A percentile compares a stretch with the other conserved stretches of the same genome.
phyloP scores from a whole-genome alignment of 2,329 filamentous ascomycete species.

The Epichloe sylvatica region DNA sequence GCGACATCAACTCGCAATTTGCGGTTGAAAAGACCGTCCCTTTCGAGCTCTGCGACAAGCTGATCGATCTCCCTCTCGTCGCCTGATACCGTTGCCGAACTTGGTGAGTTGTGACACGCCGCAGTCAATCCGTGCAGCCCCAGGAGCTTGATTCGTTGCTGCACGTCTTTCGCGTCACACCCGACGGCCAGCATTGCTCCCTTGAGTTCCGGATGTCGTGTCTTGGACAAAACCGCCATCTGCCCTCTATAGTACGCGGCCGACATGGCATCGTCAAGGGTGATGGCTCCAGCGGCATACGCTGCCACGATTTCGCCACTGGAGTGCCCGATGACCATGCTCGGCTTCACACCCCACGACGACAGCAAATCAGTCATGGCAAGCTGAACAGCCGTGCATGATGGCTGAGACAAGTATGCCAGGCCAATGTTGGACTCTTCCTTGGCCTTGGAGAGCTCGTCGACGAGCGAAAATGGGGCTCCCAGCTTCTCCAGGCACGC shows the following conservation, averaged over 20 bases:
- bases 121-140: conserved; percentile 13
- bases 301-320: conserved; percentile 35
- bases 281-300: conserved; percentile 29
- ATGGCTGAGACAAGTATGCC: conserved; percentile 29
- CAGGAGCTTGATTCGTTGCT: conserved; percentile 20
- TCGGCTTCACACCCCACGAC: conserved; percentile 27
- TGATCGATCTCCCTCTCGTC: conserved; percentile 29
- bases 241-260: conserved; percentile 36
- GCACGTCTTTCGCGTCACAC: conserved; percentile 27
- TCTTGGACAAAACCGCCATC: not conserved
- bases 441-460: conserved; percentile 23
- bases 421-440: conserved; percentile 20
- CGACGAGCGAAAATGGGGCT: conserved; percentile 22
- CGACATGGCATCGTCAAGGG: conserved; percentile 29
- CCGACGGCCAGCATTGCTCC: conserved; percentile 45
- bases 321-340: conserved; percentile 30
- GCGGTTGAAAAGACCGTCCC: conserved; percentile 31
- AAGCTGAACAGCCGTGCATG: conserved; percentile 34
- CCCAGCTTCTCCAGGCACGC: conserved; percentile 19
- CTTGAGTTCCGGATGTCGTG: conserved; percentile 12
- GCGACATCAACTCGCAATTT: conserved; percentile 35
- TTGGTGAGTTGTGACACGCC: conserved; percentile 38
- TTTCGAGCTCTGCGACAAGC: conserved; percentile 24
- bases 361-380: conserved; percentile 29
- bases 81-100: conserved; percentile 37